A percentile compares a stretch with the other conserved stretches of the same genome.
Evolutionary conservation across 108 stramenopile genomes (phyloP).

Genomic region (Conticribra weissflogii): DNA sequence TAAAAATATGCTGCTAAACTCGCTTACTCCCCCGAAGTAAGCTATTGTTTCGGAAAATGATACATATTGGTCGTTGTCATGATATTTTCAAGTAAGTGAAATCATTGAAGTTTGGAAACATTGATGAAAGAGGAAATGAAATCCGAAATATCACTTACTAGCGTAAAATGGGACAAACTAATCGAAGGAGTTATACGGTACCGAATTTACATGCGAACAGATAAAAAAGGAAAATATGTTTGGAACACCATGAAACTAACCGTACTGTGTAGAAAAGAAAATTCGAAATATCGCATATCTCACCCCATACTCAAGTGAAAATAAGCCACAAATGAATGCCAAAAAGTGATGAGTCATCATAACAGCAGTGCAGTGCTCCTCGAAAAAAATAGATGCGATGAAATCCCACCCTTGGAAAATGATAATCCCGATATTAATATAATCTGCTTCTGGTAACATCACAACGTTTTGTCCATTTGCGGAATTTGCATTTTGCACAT

Average conservation of each 20-base stretch:
- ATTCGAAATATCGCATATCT: no score
- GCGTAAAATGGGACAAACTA: not conserved
- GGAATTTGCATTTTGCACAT: not conserved
- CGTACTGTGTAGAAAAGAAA: no score
- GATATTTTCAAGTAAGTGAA: no score
- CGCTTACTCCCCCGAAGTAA: slow-evolving; percentile 67
- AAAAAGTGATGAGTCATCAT: slow-evolving; percentile 70
- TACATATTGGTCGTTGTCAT: no score
- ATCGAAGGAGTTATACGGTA: not conserved
- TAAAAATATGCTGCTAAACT: slow-evolving; percentile 67
- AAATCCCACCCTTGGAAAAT: slow-evolving; percentile 75
- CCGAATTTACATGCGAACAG: not conserved
- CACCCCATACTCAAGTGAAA: slow-evolving; percentile 59
- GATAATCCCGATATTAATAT: slow-evolving; percentile 32
- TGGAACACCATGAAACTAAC: no score
- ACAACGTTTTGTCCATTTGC: not conserved
- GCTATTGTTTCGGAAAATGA: slow-evolving; percentile 41
- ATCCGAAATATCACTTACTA: not conserved
- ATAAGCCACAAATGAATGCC: slow-evolving; percentile 56
- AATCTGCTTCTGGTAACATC: slow-evolving; percentile 31
- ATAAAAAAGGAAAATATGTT: no score
- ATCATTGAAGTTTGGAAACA: no score
- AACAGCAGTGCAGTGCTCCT: slow-evolving; percentile 52
- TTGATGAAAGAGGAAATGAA: slow-evolving; percentile 1
- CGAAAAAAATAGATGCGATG: slow-evolving; percentile 50